Evolutionary conservation across 108 stramenopile species (phyloP).

Genomic region (Halocafeteria seosinensis): DNA sequence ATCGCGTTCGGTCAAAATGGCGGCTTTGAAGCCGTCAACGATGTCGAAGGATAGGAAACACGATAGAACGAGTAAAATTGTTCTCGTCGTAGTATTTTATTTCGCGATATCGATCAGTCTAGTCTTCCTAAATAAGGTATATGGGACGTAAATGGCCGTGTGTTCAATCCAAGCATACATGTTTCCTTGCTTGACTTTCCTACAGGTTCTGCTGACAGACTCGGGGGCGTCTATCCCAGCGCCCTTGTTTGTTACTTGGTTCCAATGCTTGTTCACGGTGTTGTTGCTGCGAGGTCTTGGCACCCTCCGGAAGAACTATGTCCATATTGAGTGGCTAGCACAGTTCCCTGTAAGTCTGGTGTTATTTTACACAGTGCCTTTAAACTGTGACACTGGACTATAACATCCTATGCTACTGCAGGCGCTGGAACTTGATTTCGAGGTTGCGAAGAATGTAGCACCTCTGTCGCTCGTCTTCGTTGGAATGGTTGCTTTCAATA

Average conservation of each 20-base stretch:
- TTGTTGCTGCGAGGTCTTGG: slow-evolving; percentile 62
- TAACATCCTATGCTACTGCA: too few species aligned
- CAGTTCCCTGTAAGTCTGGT: too few species aligned
- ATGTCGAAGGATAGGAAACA: too few species aligned
- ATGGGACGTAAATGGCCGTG: too few species aligned
- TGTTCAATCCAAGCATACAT: too few species aligned
- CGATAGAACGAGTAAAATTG: background rate
- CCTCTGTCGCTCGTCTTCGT: slow-evolving; percentile 68
- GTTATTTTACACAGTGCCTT: too few species aligned
- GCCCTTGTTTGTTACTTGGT: slow-evolving; percentile 87
- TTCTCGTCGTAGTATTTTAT: background rate
- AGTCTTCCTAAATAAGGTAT: slow-evolving; percentile 13
- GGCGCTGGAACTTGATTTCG: slow-evolving; percentile 49
- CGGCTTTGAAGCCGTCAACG: too few species aligned
- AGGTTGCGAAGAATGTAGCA: slow-evolving; percentile 40
- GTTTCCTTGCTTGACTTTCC: too few species aligned
- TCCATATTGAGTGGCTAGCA: slow-evolving; percentile 46
- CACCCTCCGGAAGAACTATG: slow-evolving; percentile 29
- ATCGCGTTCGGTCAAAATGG: too few species aligned
- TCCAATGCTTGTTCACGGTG: slow-evolving; percentile 67
- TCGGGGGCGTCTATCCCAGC: slow-evolving; percentile 55
- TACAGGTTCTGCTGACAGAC: slow-evolving; percentile 62
- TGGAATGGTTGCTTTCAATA: slow-evolving; percentile 86
- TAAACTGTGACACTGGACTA: too few species aligned
- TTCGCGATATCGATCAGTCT: background rate